Percentiles rank a stretch among this genome's conserved stretches.
phyloP scores from a whole-genome alignment of 257 asterid genomes.

The Fraxinus quadrangulata region DNA sequence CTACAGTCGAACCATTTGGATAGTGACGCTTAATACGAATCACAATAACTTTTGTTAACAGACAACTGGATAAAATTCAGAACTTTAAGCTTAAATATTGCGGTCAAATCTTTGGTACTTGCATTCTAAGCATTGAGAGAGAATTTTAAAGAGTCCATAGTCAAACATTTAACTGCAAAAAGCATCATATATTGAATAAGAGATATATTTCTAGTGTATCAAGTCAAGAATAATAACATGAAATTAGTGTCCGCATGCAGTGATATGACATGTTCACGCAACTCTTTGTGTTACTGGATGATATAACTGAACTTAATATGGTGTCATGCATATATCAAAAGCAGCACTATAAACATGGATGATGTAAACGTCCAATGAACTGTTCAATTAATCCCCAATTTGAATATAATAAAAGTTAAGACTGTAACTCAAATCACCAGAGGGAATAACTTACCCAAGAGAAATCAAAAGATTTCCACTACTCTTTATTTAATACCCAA shows the following conservation, averaged over 20 bases:
- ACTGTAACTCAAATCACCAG: neutral
- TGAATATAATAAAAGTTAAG: neutral
- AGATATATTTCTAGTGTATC: neutral
- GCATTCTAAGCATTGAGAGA: neutral
- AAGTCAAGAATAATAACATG: neutral
- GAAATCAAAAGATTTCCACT: neutral
- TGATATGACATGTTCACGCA: neutral
- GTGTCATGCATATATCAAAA: too few species aligned
- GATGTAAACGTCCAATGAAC: neutral
- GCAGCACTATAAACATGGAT: too few species aligned
- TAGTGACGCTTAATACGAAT: neutral
- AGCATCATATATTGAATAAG: neutral
- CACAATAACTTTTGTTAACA: too few species aligned
- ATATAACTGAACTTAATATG: neutral
- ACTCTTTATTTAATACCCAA: neutral
- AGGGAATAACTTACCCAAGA: neutral
- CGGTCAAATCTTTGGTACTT: neutral
- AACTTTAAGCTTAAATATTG: neutral
- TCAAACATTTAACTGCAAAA: neutral
- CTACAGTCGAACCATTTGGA: neutral
- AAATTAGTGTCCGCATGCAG: neutral
- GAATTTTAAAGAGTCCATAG: neutral
- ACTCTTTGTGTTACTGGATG: neutral
- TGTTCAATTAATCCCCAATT: neutral
- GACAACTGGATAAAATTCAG: neutral